A percentile compares a stretch with the other conserved stretches of the same genome.
These are phyloP conservation scores for Pulveroboletus sp. DNA, from an alignment of 768 basidiomycete genomes.

Conservation along the genomic window DNA sequence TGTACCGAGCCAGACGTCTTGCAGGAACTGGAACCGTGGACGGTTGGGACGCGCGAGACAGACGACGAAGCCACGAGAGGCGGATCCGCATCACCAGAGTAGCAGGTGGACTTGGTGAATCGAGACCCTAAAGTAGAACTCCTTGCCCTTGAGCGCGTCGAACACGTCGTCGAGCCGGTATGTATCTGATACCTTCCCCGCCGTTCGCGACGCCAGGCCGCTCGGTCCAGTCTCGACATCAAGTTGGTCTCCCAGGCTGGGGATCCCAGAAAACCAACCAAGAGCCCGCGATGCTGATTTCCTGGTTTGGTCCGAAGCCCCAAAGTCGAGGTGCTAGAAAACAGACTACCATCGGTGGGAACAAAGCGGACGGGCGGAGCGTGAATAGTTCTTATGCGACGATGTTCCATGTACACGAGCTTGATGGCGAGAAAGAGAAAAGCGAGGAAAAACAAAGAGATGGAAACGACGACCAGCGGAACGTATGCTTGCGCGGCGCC, in stretches of 20 bases:
- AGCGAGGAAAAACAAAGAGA: slow-evolving; percentile 17
- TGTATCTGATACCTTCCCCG: slow-evolving; percentile 6
- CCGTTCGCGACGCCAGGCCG: slow-evolving; percentile 7
- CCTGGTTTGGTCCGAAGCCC: slow-evolving; percentile 5
- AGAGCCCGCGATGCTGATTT: slow-evolving; percentile 10
- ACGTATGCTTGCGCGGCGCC: slow-evolving; percentile 1
- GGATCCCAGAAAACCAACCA: slow-evolving; percentile 31
- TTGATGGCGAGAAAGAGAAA: slow-evolving; percentile 20
- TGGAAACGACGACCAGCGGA: slow-evolving; percentile 13
- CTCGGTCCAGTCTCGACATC: slow-evolving; percentile 11
- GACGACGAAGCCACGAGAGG: background rate
- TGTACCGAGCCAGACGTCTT: background rate
- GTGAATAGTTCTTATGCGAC: slow-evolving; percentile 28
- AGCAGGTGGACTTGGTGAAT: slow-evolving; percentile 9
- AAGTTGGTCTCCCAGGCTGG: slow-evolving; percentile 29
- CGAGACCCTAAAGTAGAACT: slow-evolving; percentile 4
- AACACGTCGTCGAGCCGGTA: slow-evolving; percentile 4
- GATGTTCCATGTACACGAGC: slow-evolving; percentile 26
- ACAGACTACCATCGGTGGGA: background rate
- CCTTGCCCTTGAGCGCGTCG: slow-evolving; percentile 1
- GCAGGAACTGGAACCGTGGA: background rate
- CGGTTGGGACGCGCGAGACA: background rate
- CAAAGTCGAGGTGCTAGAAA: background rate
- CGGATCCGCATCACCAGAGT: slow-evolving; percentile 4
- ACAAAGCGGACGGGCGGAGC: slow-evolving; percentile 1